These are phyloP conservation scores for Kentomonas sorsogonicus DNA, from an alignment of 208 protist genomes.

Conservation along the genomic window DNA sequence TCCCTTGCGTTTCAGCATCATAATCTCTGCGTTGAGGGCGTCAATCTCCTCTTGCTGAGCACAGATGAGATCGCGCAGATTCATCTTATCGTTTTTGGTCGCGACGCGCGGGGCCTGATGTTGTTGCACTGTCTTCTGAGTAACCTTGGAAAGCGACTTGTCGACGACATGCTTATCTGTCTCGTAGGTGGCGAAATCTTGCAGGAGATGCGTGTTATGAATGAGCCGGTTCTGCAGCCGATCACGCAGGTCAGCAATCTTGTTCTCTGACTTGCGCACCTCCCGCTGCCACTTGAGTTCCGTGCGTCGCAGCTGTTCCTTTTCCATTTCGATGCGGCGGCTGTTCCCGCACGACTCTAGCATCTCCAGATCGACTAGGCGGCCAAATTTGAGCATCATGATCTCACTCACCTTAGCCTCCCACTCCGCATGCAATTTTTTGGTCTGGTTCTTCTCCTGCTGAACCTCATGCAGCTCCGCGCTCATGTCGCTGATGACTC, in stretches of 20 bases:
- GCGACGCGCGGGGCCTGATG: conserved; percentile 66
- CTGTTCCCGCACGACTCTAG: conserved; percentile 84
- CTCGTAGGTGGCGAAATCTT: conserved; percentile 79
- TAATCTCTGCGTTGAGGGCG: conserved; percentile 87
- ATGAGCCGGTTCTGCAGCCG: conserved; percentile 54
- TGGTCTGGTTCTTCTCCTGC: conserved; percentile 59
- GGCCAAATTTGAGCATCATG: conserved; percentile 95
- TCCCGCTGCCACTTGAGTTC: conserved; percentile 75
- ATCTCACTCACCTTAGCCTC: conserved; percentile 88
- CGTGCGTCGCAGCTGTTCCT: conserved; percentile 78
- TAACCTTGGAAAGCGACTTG: conserved; percentile 54
- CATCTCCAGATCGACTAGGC: conserved; percentile 90
- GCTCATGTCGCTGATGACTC: conserved; percentile 46
- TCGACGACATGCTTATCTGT: conserved; percentile 75
- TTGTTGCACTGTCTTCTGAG: conserved; percentile 64
- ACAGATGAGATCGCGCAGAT: conserved; percentile 80
- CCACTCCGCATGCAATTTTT: conserved; percentile 68
- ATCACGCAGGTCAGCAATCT: conserved; percentile 64
- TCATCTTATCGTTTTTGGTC: conserved; percentile 69
- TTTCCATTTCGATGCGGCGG: conserved; percentile 84
- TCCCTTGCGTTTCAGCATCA: conserved; percentile 90
- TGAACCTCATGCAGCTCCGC: conserved; percentile 62
- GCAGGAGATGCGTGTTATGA: conserved; percentile 85
- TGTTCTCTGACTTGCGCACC: conserved; percentile 53
- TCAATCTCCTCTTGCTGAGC: conserved; percentile 92